Percentiles rank a stretch among this genome's conserved stretches.
Conservation (phyloP, 1,284 basidiomycete genomes). For the Marasmius fiardii region DNA sequence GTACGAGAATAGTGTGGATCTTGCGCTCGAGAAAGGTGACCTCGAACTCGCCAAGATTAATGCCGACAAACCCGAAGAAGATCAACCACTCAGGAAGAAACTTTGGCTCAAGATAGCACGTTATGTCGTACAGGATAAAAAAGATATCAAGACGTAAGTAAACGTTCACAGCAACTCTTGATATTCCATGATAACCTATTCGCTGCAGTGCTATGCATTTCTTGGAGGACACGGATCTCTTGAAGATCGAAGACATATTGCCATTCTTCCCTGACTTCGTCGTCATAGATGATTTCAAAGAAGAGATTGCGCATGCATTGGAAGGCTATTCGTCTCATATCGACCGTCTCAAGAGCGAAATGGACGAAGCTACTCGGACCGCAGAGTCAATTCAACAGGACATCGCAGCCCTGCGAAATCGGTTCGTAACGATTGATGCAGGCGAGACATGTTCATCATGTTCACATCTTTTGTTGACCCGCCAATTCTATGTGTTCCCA, state of each 20-base stretch:
- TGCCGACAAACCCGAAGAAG: constrained; percentile 91
- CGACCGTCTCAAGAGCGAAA: constrained; percentile 87
- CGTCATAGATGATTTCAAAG: constrained; percentile 99
- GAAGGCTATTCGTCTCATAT: constrained; percentile 95
- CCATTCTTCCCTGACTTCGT: constrained; percentile 99
- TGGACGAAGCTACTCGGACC: constrained; percentile 92
- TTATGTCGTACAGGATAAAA: constrained; percentile 95
- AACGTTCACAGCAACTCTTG: constrained; percentile 7
- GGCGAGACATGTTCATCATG: constrained; percentile 88
- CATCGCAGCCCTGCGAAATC: constrained; percentile 79
- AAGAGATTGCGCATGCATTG: constrained; percentile 94
- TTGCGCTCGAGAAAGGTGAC: constrained; percentile 92
- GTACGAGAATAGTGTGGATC: constrained; percentile 94
- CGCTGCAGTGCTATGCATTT: constrained; percentile 87
- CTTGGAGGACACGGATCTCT: constrained; percentile 88
- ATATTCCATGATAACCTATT: background rate
- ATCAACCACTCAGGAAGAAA: constrained; percentile 85
- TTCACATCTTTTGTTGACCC: constrained; percentile 68
- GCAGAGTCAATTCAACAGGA: constrained; percentile 95
- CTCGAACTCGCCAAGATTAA: constrained; percentile 91
- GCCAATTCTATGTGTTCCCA: constrained; percentile 98
- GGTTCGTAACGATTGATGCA: constrained; percentile 93
- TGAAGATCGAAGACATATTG: constrained; percentile 98
- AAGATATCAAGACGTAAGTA: constrained; percentile 93
- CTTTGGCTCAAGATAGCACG: constrained; percentile 98